Evolutionary conservation across 176 grass and related monocot species (phyloP), one percentile per base, ranked within the genome.

Genomic region (Triticum turgidum): DNA sequence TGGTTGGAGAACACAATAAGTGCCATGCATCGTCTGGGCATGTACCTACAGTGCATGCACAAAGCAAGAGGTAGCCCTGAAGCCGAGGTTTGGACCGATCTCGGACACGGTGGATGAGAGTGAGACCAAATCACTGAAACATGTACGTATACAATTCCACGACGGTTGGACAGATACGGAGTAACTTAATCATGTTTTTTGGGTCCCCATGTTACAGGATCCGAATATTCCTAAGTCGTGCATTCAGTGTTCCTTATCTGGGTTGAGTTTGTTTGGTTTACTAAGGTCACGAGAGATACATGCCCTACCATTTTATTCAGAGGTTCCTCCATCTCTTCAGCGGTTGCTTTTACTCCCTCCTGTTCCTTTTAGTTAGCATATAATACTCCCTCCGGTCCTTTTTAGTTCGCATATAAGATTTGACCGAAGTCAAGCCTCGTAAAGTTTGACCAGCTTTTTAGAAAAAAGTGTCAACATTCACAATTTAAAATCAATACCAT

Each of bases 1-100:
- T 59, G 64, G 24, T 70, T 51, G 80, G 80, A 76, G 51, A 74
- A 62, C 21, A 29, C 73, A 88, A 78, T 78, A 84, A 84, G 11
- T 84, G 45, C 1, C 35, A 58, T 22, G 49, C 27, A 41, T n/a
- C 9, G 2, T 71, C 20, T 22, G 35, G 65, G 17, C 21, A 27
- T 37, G 70, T 61, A 24, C 45, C 12, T 27, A 51, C 27, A 78
- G 13, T 49, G 13, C 27, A 71, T 62, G 73, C 65, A 73, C 69
- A 65, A 72, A 73, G 42, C 22, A 49, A 4, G 38, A 80, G 51
- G 39, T 25, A 52, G 35, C 38, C 35, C 74, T 84, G 66, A 49
- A 89, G 51, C 39, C 30, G 52, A 54, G 69, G 80, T 35, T 21
- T 87, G 52, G 44, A 81, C 37, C 39, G 44, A 81, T 74, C 21